phyloP scores from a whole-genome alignment of 352 stramenopile species.

The Phytophthora macrochlamydospora region DNA sequence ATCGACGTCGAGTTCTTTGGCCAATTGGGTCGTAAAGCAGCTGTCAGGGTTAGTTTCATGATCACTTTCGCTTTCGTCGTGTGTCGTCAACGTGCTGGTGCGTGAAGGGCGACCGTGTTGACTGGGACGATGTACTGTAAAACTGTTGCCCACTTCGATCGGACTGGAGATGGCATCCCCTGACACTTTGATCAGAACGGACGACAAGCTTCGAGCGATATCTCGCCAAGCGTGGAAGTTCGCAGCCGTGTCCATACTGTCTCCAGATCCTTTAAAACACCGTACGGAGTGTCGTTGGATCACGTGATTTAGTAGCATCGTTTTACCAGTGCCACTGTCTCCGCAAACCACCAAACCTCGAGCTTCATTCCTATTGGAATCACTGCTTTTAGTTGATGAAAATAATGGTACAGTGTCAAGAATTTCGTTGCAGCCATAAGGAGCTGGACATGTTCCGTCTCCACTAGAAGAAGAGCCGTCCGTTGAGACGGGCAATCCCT shows the following conservation, averaged over 20 bases:
- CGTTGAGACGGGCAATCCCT: conserved; percentile 12
- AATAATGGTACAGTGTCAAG: conserved; percentile 56
- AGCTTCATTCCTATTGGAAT: conserved; percentile 11
- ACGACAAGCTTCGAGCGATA: conserved; percentile 34
- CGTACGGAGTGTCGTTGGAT: conserved; percentile 47
- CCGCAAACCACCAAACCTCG: conserved; percentile 63
- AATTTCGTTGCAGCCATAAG: conserved; percentile 58
- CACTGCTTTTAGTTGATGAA: conserved; percentile 25
- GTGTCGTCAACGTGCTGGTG: conserved; percentile 31
- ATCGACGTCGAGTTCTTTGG: conserved; percentile 4
- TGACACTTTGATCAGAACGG: conserved; percentile 18
- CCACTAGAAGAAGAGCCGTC: conserved; percentile 1
- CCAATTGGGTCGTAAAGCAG: conserved; percentile 4
- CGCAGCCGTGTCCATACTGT: conserved; percentile 59
- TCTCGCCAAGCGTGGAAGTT: conserved; percentile 66
- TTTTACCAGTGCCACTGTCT: conserved; percentile 68
- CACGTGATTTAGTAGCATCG: conserved; percentile 68
- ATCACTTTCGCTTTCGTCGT: conserved; percentile 16
- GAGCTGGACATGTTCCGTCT: conserved; percentile 23
- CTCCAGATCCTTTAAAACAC: conserved; percentile 60
- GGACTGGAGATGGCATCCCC: conserved; percentile 12
- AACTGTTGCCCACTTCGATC: conserved; percentile 7
- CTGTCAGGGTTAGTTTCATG: conserved; percentile 9
- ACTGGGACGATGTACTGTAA: conserved; percentile 18
- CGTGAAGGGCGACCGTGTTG: conserved; percentile 24